phyloP scores from a whole-genome alignment of 116 monocot genomes.

The Papilionanthe hybrid region DNA sequence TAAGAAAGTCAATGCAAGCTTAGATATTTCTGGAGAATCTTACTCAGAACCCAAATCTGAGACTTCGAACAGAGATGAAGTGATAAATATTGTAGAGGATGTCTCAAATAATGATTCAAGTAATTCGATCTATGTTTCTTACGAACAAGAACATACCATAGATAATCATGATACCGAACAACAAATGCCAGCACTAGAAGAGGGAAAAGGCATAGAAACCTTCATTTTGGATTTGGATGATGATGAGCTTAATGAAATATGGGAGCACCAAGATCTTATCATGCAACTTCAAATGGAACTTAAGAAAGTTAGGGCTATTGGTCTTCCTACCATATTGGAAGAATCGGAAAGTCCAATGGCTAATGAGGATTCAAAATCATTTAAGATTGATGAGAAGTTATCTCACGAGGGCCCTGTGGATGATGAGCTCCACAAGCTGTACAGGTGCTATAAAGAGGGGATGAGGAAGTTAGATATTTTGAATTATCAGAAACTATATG shows the following conservation, averaged over 20 bases:
- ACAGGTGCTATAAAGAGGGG: constrained; percentile 69
- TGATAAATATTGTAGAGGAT: not conserved
- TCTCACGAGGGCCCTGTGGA: constrained; percentile 54
- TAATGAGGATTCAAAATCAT: constrained; percentile 44
- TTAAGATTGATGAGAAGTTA: constrained; percentile 54
- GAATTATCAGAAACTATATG: constrained; percentile 91
- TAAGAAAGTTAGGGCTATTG: constrained; percentile 44
- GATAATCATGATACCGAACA: not conserved
- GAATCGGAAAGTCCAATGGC: constrained; percentile 53
- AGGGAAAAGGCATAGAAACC: constrained; percentile 9
- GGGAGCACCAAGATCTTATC: constrained; percentile 87
- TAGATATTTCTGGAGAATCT: not conserved
- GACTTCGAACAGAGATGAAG: not conserved
- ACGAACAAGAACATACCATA: not conserved
- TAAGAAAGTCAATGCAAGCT: not conserved
- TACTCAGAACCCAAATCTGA: not conserved
- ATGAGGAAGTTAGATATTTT: constrained; percentile 88
- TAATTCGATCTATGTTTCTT: not conserved
- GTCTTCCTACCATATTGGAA: constrained; percentile 64
- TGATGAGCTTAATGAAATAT: constrained; percentile 66
- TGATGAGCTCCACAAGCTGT: constrained; percentile 64
- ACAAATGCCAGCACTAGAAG: constrained; percentile 1
- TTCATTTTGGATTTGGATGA: constrained; percentile 16
- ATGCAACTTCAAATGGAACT: constrained; percentile 76
- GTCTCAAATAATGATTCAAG: not conserved